These are phyloP conservation scores for Astrothelium subdiscretum DNA, from an alignment of 495 filamentous ascomycete species.

Conservation along the genomic window DNA sequence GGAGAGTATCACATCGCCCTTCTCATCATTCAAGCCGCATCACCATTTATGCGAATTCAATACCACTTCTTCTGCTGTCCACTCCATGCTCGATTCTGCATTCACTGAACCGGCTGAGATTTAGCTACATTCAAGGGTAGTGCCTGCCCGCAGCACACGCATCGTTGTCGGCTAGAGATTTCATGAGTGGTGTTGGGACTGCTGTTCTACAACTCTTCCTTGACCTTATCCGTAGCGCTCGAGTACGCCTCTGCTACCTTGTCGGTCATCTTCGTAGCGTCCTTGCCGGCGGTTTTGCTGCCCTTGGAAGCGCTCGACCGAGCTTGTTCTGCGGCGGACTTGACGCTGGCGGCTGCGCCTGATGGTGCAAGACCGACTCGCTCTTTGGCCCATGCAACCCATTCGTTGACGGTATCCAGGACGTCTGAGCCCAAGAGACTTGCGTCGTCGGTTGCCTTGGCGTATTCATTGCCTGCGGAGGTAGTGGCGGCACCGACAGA, in stretches of 20 bases:
- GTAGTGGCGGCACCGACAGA: conserved; percentile 72
- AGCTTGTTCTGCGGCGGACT: conserved; percentile 8
- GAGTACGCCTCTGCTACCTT: conserved; percentile 39
- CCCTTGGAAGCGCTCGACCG: conserved; percentile 12
- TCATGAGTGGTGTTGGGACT: background rate
- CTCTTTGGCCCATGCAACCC: conserved; percentile 34
- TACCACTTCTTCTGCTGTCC: background rate
- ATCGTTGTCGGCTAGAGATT: background rate
- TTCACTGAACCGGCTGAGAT: background rate
- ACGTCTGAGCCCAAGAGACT: conserved; percentile 43
- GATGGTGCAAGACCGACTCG: conserved; percentile 20
- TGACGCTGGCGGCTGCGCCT: conserved; percentile 11
- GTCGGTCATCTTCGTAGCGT: conserved; percentile 57
- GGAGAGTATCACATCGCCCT: background rate
- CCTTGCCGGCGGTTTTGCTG: conserved; percentile 32
- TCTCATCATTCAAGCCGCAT: background rate
- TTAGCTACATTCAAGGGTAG: background rate
- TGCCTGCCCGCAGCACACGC: background rate
- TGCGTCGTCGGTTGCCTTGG: conserved; percentile 62
- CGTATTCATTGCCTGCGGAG: conserved; percentile 65
- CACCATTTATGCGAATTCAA: background rate
- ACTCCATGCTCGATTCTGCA: background rate
- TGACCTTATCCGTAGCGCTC: conserved; percentile 12
- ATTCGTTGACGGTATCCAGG: conserved; percentile 54
- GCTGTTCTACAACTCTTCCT: conserved; percentile 23